phyloP scores from a whole-genome alignment of 1,284 basidiomycete genomes.

The Caloboletus inedulis region DNA sequence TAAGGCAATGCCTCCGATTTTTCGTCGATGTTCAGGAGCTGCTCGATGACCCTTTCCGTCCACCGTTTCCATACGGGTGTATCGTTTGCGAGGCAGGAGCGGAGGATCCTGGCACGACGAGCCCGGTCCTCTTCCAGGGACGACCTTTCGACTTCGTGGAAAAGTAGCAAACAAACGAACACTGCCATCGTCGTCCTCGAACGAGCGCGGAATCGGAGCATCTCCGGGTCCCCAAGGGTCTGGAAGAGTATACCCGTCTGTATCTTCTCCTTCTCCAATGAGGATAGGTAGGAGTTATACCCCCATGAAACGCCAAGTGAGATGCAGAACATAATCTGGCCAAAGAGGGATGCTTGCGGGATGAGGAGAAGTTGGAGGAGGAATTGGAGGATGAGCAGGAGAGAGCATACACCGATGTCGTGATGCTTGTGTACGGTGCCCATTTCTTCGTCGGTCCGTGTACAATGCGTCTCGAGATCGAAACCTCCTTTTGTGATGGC shows the following conservation, averaged over 20 bases:
- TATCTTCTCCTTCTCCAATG: conserved; percentile 28
- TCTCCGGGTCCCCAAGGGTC: conserved; percentile 7
- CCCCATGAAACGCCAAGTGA: conserved; percentile 30
- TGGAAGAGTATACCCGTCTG: conserved; percentile 21
- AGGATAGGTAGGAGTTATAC: conserved; percentile 29
- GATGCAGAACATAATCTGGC: conserved; percentile 28
- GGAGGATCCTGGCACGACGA: conserved; percentile 4
- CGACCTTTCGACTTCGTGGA: conserved; percentile 3
- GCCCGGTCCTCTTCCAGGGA: background rate
- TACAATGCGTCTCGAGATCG: conserved; percentile 5
- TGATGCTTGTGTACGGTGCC: background rate
- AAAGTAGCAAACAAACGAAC: conserved; percentile 20
- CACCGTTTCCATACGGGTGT: conserved; percentile 23
- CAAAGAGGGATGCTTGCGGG: conserved; percentile 28
- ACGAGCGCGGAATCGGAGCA: conserved; percentile 11
- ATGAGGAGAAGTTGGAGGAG: conserved; percentile 30
- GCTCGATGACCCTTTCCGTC: conserved; percentile 16
- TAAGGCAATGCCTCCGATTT: background rate
- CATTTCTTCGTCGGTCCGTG: background rate
- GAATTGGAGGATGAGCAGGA: conserved; percentile 25
- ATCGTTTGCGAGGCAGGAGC: conserved; percentile 17
- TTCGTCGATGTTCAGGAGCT: conserved; percentile 8
- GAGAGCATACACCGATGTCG: conserved; percentile 23
- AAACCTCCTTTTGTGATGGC: conserved; percentile 30
- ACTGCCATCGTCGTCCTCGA: conserved; percentile 19